Percentiles rank a stretch among this genome's conserved stretches.
phyloP scores from a whole-genome alignment of 1,139 yeast species.

The Pneumocystis oryctolagi region DNA sequence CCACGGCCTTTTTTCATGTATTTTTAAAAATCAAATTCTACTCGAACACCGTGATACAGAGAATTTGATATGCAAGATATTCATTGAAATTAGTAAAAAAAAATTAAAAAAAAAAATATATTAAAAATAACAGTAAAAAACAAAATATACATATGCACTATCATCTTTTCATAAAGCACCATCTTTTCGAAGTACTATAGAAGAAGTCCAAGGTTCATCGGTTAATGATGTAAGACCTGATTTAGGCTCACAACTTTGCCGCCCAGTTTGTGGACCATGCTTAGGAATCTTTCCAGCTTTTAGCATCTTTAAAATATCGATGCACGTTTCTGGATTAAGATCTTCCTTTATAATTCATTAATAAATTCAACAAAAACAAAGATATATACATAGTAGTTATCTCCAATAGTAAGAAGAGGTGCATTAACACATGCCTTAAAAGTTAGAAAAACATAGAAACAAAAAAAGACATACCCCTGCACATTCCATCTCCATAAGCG shows the following conservation, averaged over 20 bases:
- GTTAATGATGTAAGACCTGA: background rate
- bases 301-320: slow-evolving; percentile 46
- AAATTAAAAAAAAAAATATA: background rate
- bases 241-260: slow-evolving; percentile 62
- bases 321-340: slow-evolving; percentile 53
- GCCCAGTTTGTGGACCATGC: slow-evolving; percentile 56
- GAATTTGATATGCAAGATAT: background rate
- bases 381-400: slow-evolving; percentile 39
- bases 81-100: background rate
- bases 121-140: background rate
- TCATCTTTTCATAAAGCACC: slow-evolving; percentile 1
- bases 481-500: slow-evolving; percentile 80
- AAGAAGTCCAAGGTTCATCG: slow-evolving; percentile 7
- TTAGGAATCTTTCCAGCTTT: slow-evolving; percentile 47
- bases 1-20: background rate
- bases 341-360: slow-evolving; percentile 35
- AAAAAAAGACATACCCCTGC: slow-evolving; percentile 33
- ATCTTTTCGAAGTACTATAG: slow-evolving; percentile 9
- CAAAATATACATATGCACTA: background rate
- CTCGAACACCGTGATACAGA: background rate
- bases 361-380: background rate
- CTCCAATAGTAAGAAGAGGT: slow-evolving; percentile 76
- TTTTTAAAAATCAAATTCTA: background rate
- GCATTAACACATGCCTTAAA: slow-evolving; percentile 66
- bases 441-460: background rate